Evolutionary conservation across 2,329 filamentous ascomycete genomes (phyloP), one percentile per base, ranked within the genome.

Genomic region (Xylaria polymorpha): DNA sequence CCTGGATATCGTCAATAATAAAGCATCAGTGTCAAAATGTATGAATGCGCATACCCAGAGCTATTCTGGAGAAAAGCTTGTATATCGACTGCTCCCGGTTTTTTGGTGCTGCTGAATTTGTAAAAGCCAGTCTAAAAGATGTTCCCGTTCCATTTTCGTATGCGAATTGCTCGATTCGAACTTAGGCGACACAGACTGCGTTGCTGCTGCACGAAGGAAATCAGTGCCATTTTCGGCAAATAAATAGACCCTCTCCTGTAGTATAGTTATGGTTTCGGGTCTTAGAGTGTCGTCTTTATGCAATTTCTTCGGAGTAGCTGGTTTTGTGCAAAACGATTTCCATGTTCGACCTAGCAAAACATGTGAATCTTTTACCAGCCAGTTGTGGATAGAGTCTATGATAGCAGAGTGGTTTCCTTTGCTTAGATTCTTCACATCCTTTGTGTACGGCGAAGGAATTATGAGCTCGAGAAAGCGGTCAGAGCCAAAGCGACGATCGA

Each of bases 61-160:
- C 77, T 46, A 90, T 84, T 10, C 88, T 84, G 0, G 87, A 86
- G 71, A 90, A 91, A 0, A 90, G 77, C 70, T 91, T 91, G 2
- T 86, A 78, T 5, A 83, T 79, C 0, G 84, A 79, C 67, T 90
- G 84, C 0, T 76, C 9, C 3, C 77, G 72, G 66, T 87, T 90
- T 0, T 10, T 1, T 77, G 69, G 64, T 86, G 90, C 0, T 77
- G 67, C 3, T 79, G 73, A 1, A 85, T 76, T 25, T 84, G 80
- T 35, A 90, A 77, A 0, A 88, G 81, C 86, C 86, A 89, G 32
- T 84, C 78, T 1, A 90, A 72, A 70, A 91, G 81, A 1, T 79
- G 74, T 84, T 43, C 83, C 63, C 68, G 76, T 55, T 63, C 59
- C 75, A 78, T 76, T 50, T 66, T 76, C 2, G 76, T 77, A 55